Conservation (phyloP, 768 basidiomycete species). For the Pleurotus ostreatus region DNA sequence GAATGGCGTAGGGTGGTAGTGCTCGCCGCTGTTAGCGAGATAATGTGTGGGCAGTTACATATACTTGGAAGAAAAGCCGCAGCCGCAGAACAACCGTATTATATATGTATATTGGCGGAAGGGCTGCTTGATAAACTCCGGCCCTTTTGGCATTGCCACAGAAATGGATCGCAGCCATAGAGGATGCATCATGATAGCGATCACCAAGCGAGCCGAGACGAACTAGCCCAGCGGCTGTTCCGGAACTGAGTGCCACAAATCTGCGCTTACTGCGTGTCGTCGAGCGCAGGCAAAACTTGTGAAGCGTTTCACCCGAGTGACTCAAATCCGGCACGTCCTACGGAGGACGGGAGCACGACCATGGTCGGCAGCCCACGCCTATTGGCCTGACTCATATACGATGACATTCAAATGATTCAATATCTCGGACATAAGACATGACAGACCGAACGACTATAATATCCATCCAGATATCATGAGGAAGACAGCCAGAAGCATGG, state of each 20-base stretch:
- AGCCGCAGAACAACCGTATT: constrained; percentile 3
- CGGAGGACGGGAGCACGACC: too few species aligned
- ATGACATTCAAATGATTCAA: too few species aligned
- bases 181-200: constrained; percentile 6
- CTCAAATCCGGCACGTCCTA: too few species aligned
- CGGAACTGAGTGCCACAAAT: not conserved
- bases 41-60: not conserved
- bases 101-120: constrained; percentile 2
- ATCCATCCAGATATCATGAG: too few species aligned
- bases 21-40: too few species aligned
- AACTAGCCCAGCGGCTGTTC: constrained; percentile 7
- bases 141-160: constrained; percentile 5
- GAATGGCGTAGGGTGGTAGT: not conserved
- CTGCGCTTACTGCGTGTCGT: too few species aligned
- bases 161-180: constrained; percentile 5
- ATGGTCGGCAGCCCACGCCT: too few species aligned
- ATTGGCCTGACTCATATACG: too few species aligned
- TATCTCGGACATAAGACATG: too few species aligned
- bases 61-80: not conserved
- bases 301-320: too few species aligned
- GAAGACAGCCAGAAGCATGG: not conserved
- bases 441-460: too few species aligned
- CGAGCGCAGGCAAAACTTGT: too few species aligned
- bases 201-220: not conserved
- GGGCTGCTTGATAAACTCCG: constrained; percentile 2